Evolutionary conservation across 1,139 yeast genomes (phyloP).

Genomic region (Lodderomyces jiufengensis): DNA sequence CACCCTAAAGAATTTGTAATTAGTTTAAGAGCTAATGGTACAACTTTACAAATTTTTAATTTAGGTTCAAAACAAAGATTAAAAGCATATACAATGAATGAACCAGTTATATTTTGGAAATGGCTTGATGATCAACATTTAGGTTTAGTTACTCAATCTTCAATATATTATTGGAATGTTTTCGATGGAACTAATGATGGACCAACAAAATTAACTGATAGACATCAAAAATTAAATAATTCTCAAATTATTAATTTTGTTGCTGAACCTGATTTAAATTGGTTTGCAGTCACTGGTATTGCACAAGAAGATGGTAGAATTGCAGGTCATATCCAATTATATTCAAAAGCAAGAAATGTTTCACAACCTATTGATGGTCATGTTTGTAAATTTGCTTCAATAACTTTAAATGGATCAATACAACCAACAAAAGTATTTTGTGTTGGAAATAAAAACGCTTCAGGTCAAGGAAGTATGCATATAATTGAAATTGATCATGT

Average conservation of each 20-base stretch:
- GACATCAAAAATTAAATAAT: constrained; percentile 76
- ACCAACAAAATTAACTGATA: constrained; percentile 75
- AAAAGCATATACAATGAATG: constrained; percentile 81
- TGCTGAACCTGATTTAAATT: constrained; percentile 74
- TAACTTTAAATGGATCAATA: constrained; percentile 70
- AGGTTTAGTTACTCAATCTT: constrained; percentile 79
- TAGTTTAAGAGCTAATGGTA: constrained; percentile 93
- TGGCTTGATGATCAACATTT: constrained; percentile 76
- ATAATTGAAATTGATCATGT: constrained; percentile 95
- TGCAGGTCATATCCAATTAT: constrained; percentile 95
- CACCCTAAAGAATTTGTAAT: constrained; percentile 87
- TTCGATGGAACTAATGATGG: constrained; percentile 77
- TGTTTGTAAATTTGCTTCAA: constrained; percentile 82
- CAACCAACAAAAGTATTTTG: constrained; percentile 83
- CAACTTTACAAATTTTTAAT: constrained; percentile 92
- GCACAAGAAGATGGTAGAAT: constrained; percentile 93
- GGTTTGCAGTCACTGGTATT: constrained; percentile 96
- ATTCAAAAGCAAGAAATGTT: constrained; percentile 80
- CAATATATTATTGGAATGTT: constrained; percentile 78
- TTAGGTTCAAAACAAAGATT: constrained; percentile 83
- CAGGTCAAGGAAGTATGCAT: constrained; percentile 84
- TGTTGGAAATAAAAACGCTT: constrained; percentile 83
- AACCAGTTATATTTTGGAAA: constrained; percentile 93
- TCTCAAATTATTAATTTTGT: constrained; percentile 91
- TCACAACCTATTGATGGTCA: constrained; percentile 99